Percentiles rank a stretch among this genome's conserved stretches.
phyloP scores from a whole-genome alignment of 805 yeast genomes.

The Komagataella pastoris region DNA sequence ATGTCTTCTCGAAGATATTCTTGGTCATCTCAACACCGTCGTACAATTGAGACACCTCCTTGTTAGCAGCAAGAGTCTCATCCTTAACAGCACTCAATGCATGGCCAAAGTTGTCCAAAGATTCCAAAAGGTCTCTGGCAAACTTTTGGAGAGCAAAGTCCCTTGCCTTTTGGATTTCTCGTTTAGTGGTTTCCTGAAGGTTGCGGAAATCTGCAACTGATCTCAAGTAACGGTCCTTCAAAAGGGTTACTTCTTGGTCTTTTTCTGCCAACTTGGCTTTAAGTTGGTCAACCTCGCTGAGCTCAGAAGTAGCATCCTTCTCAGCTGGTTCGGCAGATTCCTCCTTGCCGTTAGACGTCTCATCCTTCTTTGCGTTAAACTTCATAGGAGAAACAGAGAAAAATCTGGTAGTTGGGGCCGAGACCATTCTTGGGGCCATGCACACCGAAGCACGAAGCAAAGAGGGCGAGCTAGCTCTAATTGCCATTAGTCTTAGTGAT shows the following conservation, averaged over 20 bases:
- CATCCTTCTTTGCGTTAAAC: slow-evolving; percentile 15
- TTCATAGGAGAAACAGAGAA: slow-evolving; percentile 10
- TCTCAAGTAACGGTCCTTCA: slow-evolving; percentile 73
- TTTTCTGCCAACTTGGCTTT: slow-evolving; percentile 43
- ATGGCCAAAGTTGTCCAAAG: slow-evolving; percentile 81
- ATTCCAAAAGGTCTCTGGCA: slow-evolving; percentile 79
- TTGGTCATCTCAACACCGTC: slow-evolving; percentile 90
- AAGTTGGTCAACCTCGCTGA: slow-evolving; percentile 22
- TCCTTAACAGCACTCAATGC: slow-evolving; percentile 64
- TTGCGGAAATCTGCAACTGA: slow-evolving; percentile 88
- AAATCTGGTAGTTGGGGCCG: slow-evolving; percentile 7
- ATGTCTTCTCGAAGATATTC: slow-evolving; percentile 73
- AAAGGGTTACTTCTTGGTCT: slow-evolving; percentile 63
- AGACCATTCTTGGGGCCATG: background rate
- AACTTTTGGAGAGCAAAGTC: slow-evolving; percentile 89
- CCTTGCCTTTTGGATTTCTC: slow-evolving; percentile 75
- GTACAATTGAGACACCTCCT: slow-evolving; percentile 59
- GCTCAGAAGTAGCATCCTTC: slow-evolving; percentile 6
- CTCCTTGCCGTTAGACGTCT: slow-evolving; percentile 8
- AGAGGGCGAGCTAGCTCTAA: background rate
- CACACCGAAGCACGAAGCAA: background rate
- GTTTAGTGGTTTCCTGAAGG: slow-evolving; percentile 79
- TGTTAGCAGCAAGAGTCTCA: slow-evolving; percentile 42
- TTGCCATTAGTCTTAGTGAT: background rate
- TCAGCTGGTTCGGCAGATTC: slow-evolving; percentile 8